phyloP scores from a whole-genome alignment of 2,329 filamentous ascomycete genomes.

The Cercospora sp. region DNA sequence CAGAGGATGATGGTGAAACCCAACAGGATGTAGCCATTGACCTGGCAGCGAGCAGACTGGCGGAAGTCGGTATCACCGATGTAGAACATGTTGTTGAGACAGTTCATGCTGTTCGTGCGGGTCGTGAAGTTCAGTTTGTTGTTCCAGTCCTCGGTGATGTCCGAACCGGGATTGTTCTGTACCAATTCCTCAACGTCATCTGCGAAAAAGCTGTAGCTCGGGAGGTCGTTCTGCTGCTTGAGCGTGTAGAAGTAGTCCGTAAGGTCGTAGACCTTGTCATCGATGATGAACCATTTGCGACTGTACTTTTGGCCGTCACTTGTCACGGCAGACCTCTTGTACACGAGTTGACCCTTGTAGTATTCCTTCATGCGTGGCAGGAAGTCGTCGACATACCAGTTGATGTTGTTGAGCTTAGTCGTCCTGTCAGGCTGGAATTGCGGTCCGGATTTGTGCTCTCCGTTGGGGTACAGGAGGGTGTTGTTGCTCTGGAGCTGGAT shows the following conservation, averaged over 20 bases:
- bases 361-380: slow-evolving; percentile 78
- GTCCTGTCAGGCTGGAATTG: slow-evolving; percentile 54
- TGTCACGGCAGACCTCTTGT: slow-evolving; percentile 60
- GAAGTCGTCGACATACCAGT: slow-evolving; percentile 79
- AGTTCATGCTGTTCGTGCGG: slow-evolving; percentile 72
- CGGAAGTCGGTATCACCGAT: slow-evolving; percentile 85
- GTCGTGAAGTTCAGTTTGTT: slow-evolving; percentile 51
- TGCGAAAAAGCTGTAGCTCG: slow-evolving; percentile 72
- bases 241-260: slow-evolving; percentile 87
- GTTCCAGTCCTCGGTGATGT: slow-evolving; percentile 71
- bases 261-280: slow-evolving; percentile 79
- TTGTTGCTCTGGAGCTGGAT: slow-evolving; percentile 67
- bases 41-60: slow-evolving; percentile 70
- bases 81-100: slow-evolving; percentile 81
- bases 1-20: slow-evolving; percentile 84
- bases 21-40: slow-evolving; percentile 88
- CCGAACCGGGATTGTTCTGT: slow-evolving; percentile 72
- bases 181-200: slow-evolving; percentile 66
- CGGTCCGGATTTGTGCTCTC: slow-evolving; percentile 69
- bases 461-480: slow-evolving; percentile 54
- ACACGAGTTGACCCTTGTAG: slow-evolving; percentile 85
- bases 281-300: slow-evolving; percentile 78
- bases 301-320: slow-evolving; percentile 66
- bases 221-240: slow-evolving; percentile 54
- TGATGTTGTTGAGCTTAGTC: slow-evolving; percentile 60